Percentiles rank a stretch among this genome's conserved stretches.
phyloP scores from a whole-genome alignment of 2,329 filamentous ascomycete species.

The Beauveria bassiana region DNA sequence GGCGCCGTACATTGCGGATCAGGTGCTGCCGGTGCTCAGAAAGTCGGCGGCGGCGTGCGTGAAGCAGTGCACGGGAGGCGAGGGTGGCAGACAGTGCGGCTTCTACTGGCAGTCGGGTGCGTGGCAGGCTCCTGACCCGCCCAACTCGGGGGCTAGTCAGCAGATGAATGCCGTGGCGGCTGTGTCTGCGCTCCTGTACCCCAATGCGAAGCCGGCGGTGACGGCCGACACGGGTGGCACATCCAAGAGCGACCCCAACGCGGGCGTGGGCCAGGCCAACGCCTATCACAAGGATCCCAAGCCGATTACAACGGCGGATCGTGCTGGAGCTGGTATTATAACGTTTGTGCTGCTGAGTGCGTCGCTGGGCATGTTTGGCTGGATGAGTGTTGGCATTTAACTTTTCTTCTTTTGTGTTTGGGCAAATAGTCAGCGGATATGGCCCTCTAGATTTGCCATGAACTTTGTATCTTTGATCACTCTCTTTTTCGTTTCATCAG shows the following conservation, averaged over 20 bases:
- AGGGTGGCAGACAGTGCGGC: constrained; percentile 42
- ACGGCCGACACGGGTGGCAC: constrained; percentile 45
- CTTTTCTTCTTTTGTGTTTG: neutral
- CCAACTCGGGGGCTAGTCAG: constrained; percentile 46
- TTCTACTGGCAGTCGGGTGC: constrained; percentile 43
- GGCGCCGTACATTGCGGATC: constrained; percentile 43
- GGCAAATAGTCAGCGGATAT: neutral
- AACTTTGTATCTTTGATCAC: neutral
- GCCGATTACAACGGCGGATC: constrained; percentile 36
- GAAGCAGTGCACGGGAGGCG: constrained; percentile 45
- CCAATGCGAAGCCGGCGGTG: constrained; percentile 31
- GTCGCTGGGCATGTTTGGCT: constrained; percentile 34
- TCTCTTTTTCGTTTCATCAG: neutral
- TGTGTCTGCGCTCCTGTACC: constrained; percentile 44
- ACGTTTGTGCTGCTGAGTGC: constrained; percentile 37
- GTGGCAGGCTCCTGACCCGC: constrained; percentile 38
- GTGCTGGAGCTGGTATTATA: constrained; percentile 40
- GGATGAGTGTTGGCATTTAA: constrained; percentile 38
- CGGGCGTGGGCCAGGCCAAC: constrained; percentile 29
- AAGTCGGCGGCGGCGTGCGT: constrained; percentile 47
- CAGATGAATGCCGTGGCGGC: constrained; percentile 52
- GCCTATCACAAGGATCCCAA: constrained; percentile 23
- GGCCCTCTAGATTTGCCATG: neutral
- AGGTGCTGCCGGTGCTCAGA: constrained; percentile 44
- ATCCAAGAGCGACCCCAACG: constrained; percentile 36